Evolutionary conservation across 2,329 filamentous ascomycete genomes (phyloP), one percentile per base, ranked within the genome.

Genomic region (Aspergillus ustus): DNA sequence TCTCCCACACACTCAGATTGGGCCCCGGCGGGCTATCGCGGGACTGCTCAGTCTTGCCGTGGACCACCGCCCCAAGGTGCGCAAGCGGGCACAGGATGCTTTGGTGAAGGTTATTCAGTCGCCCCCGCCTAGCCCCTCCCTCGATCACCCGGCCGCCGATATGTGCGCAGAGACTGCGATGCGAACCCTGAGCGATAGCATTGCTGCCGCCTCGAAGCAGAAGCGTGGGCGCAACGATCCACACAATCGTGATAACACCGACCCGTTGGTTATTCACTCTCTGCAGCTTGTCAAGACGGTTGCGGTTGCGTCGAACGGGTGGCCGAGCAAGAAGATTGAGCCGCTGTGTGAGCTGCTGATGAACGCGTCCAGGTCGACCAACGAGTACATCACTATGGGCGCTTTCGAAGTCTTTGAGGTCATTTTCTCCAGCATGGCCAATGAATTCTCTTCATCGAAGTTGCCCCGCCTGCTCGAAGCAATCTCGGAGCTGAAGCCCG

Each of bases 391-490:
- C 82, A 96, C 93, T 34, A 96, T 98, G 89, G 90, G 92, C 11
- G 91, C 93, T 0, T 97, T 99, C 70, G 94, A 97, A 67, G 94
- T 98, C 4, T 99, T 99, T 71, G 95, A 99, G 76, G 90, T 96
- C 75, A 96, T 98, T 49, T 98, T 99, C 67, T 90, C 91, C 69
- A 91, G 93, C 7, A 93, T 99, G 90, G 86, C 89, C 17, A 90
- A 93, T 67, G 92, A 96, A 67, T 85, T 93, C 52, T 91, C 93
- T 0, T 96, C 93, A 2, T 87, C 92, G 1, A 99, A 98, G 79
- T 84, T 99, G 13, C 93, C 93, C 2, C 87, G 91, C 60, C 84
- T 99, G 13, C 85, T 98, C 70, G 93, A 97, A 66, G 93, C 95
- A 56, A 97, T 99, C 68, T 89, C 90, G 13, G 93, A 98, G 75